Evolutionary conservation across 2,329 filamentous ascomycete species (phyloP), one percentile per base, ranked within the genome.

Genomic region (Scopulariopsis brevicaulis): DNA sequence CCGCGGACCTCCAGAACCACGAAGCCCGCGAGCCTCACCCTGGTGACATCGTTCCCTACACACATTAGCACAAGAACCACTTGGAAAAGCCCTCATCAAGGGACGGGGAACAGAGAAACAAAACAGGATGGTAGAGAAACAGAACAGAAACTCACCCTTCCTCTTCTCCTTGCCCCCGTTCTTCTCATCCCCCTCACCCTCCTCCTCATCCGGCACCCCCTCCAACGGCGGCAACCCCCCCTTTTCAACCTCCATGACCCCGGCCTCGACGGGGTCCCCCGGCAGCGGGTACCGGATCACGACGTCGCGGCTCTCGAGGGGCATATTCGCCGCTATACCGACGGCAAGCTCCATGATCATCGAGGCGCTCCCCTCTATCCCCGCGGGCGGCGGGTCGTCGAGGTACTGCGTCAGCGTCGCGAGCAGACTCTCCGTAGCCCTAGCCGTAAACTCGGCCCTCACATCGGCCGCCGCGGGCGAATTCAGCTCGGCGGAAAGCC

Each of bases 301-400:
- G 18, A 99, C 89, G 66, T 97, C 94, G 62, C 94, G 84, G 64
- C 90, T 94, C 72, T 99, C 94, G 46, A 96, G 74, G 0, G 94
- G 93, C 53, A 97, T 74, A 68, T 96, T 95, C 59, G 86, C 82
- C 0, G 89, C 84, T 62, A 99, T 91, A 60, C 86, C 87, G 34
- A 97, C 82, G 0, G 92, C 90, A 55, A 97, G 80, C 71, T 96
- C 92, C 58, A 96, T 81, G 69, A 99, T 97, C 85, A 94, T 96
- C 58, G 86, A 85, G 2, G 92, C 88, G 62, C 90, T 91, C 56
- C 90, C 91, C 63, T 93, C 86, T n/a, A 97, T 80, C 10, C 91
- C 92, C 1, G 85, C 73, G 0, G 90, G 89, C 1, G 89, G 81
- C 1, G 91, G 90, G 12, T 89, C 87, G 12, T 83, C 80, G 54